Conservation (phyloP, 495 filamentous ascomycete species). For the Penicillium turbatum region DNA sequence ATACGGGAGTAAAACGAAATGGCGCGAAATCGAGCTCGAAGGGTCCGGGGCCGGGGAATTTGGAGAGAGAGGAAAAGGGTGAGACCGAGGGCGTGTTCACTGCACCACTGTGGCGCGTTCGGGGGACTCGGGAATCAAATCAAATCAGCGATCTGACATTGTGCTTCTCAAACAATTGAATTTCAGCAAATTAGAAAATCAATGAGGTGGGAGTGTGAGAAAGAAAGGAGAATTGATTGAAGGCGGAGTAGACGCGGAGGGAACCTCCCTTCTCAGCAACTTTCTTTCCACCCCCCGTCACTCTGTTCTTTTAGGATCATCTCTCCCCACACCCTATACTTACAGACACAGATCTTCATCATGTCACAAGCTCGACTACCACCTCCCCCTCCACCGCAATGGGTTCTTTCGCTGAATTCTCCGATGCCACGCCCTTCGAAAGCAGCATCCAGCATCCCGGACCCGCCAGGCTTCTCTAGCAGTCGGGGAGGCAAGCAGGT, state of each 20-base stretch:
- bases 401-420: slow-evolving; percentile 72
- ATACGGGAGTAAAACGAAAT: not conserved
- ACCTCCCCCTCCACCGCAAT: slow-evolving; percentile 62
- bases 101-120: slow-evolving; percentile 17
- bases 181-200: slow-evolving; percentile 6
- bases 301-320: slow-evolving; percentile 3
- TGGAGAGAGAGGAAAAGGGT: slow-evolving; percentile 19
- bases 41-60: slow-evolving; percentile 5
- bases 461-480: slow-evolving; percentile 82
- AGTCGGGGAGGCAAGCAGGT: slow-evolving; percentile 43
- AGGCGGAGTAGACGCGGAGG: slow-evolving; percentile 27
- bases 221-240: slow-evolving; percentile 22
- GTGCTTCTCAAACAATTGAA: not conserved
- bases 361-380: slow-evolving; percentile 34
- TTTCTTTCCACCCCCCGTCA: not conserved
- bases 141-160: slow-evolving; percentile 20
- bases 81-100: slow-evolving; percentile 15
- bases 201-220: slow-evolving; percentile 3
- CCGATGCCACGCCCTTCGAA: slow-evolving; percentile 55
- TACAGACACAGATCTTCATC: slow-evolving; percentile 1
- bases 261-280: slow-evolving; percentile 12
- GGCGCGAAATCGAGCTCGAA: slow-evolving; percentile 1
- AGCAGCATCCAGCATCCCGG: slow-evolving; percentile 62
- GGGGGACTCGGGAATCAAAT: slow-evolving; percentile 14
- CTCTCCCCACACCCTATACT: not conserved